Evolutionary conservation across 352 stramenopile genomes (phyloP).

Genomic region (Pythium biforme): DNA sequence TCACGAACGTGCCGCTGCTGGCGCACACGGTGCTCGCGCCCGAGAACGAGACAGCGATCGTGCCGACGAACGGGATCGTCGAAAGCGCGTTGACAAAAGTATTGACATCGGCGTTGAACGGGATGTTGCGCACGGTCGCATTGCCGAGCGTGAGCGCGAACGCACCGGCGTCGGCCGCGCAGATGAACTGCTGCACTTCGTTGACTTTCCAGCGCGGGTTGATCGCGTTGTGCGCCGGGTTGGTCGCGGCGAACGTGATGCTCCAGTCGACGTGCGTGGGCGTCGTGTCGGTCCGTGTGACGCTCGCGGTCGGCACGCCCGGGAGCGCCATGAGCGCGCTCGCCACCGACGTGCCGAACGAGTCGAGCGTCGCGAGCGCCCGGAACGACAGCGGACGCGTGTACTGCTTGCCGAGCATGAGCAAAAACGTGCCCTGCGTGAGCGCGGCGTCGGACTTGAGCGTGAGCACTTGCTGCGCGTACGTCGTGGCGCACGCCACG

Average conservation of each 20-base stretch:
- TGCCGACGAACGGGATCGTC: conserved; percentile 45
- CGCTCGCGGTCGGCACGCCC: conserved; percentile 37
- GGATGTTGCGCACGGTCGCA: conserved; percentile 53
- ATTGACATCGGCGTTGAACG: conserved; percentile 55
- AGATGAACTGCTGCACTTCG: conserved; percentile 82
- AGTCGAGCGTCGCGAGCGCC: conserved; percentile 44
- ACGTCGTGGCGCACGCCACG: conserved; percentile 53
- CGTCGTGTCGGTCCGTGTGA: conserved; percentile 33
- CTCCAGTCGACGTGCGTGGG: conserved; percentile 45
- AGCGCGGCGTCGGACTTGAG: conserved; percentile 45
- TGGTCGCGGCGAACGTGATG: conserved; percentile 47
- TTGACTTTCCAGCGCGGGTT: conserved; percentile 51
- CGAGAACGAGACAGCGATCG: conserved; percentile 44
- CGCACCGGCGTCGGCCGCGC: conserved; percentile 51
- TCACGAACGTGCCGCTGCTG: conserved; percentile 54
- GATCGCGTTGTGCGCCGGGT: conserved; percentile 50
- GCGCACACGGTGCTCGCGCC: conserved; percentile 49
- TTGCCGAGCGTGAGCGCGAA: conserved; percentile 63
- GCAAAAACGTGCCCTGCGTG: conserved; percentile 51
- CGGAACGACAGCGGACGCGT: conserved; percentile 62
- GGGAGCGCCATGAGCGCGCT: conserved; percentile 43
- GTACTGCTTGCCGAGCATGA: conserved; percentile 63
- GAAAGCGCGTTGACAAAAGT: conserved; percentile 45
- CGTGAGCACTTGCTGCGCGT: conserved; percentile 56
- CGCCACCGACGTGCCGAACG: conserved; percentile 46